phyloP scores from a whole-genome alignment of 2,329 filamentous ascomycete species.

The Pleoardoris graminearum region DNA sequence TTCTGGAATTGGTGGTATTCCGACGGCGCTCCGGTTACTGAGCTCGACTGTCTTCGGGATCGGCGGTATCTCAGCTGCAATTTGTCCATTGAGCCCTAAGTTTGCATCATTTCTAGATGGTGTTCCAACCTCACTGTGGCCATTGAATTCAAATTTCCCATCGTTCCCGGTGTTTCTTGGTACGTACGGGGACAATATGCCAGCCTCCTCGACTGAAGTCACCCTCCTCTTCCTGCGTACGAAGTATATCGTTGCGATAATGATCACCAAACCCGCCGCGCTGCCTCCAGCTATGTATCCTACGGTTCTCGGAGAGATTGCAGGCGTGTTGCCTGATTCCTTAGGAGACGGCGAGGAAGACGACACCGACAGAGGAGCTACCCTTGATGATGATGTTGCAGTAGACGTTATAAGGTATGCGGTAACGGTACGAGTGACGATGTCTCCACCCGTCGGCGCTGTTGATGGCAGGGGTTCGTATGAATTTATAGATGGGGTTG shows the following conservation, averaged over 20 bases:
- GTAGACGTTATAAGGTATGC: too few species aligned
- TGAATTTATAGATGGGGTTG: background rate
- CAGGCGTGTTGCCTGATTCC: background rate
- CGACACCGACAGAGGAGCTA: too few species aligned
- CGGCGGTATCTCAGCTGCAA: background rate
- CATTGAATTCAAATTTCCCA: background rate
- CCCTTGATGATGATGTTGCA: too few species aligned
- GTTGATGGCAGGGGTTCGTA: too few species aligned
- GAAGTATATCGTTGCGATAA: background rate
- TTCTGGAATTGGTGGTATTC: background rate
- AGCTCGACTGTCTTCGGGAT: background rate
- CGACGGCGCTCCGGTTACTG: background rate
- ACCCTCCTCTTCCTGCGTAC: background rate
- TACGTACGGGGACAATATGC: background rate
- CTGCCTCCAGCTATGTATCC: background rate
- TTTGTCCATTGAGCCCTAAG: background rate
- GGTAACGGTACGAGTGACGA: too few species aligned
- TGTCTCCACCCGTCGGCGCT: too few species aligned
- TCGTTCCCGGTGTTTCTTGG: background rate
- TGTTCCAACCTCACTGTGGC: too few species aligned
- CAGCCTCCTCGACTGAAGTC: background rate
- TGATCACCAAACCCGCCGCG: background rate
- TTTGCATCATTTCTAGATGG: background rate
- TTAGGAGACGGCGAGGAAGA: too few species aligned
- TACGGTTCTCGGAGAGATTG: background rate